These are phyloP conservation scores for Orbilia blumenaviensis DNA, from an alignment of 2,329 filamentous ascomycete species.

Conservation along the genomic window DNA sequence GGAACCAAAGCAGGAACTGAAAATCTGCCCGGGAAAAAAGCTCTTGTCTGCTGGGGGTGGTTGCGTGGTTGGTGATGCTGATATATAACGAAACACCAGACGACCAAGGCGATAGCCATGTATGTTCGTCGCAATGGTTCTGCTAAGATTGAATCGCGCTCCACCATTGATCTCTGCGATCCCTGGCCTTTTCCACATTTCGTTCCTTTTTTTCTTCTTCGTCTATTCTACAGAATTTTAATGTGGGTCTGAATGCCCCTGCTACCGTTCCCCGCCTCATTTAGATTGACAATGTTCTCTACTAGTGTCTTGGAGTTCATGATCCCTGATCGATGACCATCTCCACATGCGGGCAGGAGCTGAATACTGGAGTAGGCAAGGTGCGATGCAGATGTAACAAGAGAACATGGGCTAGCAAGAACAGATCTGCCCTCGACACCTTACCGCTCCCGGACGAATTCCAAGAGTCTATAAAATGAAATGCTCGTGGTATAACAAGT, in stretches of 20 bases:
- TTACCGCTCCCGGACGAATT: constrained; percentile 2
- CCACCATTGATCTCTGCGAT: constrained; percentile 2
- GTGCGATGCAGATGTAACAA: constrained; percentile 50
- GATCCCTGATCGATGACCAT: constrained; percentile 54
- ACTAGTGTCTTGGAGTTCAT: constrained; percentile 34
- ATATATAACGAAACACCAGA: constrained; percentile 49
- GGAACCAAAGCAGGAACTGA: not conserved
- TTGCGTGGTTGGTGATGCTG: constrained; percentile 44
- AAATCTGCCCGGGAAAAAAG: constrained; percentile 11
- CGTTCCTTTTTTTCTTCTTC: constrained; percentile 29
- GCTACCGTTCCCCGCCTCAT: constrained; percentile 54
- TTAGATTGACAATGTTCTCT: constrained; percentile 39
- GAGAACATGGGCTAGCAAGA: constrained; percentile 25
- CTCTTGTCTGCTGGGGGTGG: constrained; percentile 34
- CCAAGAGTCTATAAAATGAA: not conserved
- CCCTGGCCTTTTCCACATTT: constrained; percentile 18
- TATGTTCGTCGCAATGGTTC: constrained; percentile 33
- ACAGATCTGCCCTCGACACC: constrained; percentile 7
- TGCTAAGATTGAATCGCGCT: constrained; percentile 47
- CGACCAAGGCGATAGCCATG: constrained; percentile 29
- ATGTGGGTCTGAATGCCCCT: constrained; percentile 50
- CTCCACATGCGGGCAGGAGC: constrained; percentile 54
- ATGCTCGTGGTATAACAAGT: too few relatives aligned
- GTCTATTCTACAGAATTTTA: constrained; percentile 38
- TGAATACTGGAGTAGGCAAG: constrained; percentile 51